Evolutionary conservation across 1,284 basidiomycete species (phyloP).

Genomic region (Trichosporon sp.): DNA sequence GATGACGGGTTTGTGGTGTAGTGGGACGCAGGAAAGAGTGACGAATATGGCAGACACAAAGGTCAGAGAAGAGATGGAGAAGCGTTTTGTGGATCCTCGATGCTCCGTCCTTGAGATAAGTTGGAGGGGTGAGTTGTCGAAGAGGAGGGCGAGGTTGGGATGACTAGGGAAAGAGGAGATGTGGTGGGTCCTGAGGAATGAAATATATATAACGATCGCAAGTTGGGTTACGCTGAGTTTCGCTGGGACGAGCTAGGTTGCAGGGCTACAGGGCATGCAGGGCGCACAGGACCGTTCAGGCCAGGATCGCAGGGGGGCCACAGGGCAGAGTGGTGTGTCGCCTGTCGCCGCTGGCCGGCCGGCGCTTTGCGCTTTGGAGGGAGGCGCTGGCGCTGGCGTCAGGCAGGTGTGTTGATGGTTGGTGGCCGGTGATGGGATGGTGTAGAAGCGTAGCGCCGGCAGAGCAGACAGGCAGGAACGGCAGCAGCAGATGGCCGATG

Average conservation of each 20-base stretch:
- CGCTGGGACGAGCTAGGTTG: neutral
- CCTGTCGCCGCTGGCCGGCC: neutral
- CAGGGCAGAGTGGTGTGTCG: neutral
- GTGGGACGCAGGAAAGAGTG: neutral
- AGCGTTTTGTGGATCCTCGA: neutral
- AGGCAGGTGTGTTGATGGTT: neutral
- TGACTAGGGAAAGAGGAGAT: conserved; percentile 1
- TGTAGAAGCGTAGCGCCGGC: neutral
- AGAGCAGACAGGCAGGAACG: too few species aligned
- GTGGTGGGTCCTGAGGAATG: conserved; percentile 3
- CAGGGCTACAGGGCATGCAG: neutral
- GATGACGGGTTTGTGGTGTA: neutral
- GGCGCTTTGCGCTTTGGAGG: too few species aligned
- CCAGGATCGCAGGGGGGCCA: neutral
- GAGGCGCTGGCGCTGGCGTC: neutral
- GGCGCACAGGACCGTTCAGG: neutral
- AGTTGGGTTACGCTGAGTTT: conserved; percentile 1
- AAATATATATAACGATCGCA: conserved; percentile 1
- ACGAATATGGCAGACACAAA: neutral
- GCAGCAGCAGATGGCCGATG: neutral
- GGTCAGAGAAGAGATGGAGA: neutral
- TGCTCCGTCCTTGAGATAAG: neutral
- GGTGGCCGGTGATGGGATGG: neutral
- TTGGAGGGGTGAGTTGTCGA: neutral
- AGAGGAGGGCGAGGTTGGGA: neutral